A percentile compares a stretch with the other conserved stretches of the same genome.
phyloP scores from a whole-genome alignment of 2,329 filamentous ascomycete species.

The Pseudocercospora eumusae region DNA sequence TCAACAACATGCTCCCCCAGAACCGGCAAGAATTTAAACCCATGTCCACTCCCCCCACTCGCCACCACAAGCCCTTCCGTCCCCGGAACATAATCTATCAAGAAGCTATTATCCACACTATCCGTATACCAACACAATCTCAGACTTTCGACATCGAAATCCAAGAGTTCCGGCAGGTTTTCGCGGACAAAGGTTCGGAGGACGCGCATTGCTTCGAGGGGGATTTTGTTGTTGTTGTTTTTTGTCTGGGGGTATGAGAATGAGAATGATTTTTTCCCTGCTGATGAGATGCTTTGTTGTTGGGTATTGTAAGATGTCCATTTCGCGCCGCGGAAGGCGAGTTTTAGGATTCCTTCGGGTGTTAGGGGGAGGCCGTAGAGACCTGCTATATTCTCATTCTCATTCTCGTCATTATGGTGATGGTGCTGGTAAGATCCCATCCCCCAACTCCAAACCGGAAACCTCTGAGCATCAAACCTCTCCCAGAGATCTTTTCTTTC shows the following conservation, averaged over 20 bases:
- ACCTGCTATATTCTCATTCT: slow-evolving; percentile 24
- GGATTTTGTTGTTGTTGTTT: slow-evolving; percentile 26
- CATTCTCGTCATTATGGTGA: no score
- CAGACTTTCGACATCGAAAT: slow-evolving; percentile 45
- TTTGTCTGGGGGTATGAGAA: slow-evolving; percentile 31
- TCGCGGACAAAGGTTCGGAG: slow-evolving; percentile 38
- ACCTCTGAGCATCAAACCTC: slow-evolving; percentile 47
- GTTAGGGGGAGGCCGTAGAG: slow-evolving; percentile 32
- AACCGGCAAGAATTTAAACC: slow-evolving; percentile 40
- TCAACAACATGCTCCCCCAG: slow-evolving; percentile 36
- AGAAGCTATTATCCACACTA: slow-evolving; percentile 38
- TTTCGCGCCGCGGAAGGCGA: slow-evolving; percentile 35
- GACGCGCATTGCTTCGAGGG: slow-evolving; percentile 32
- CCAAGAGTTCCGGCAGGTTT: slow-evolving; percentile 46
- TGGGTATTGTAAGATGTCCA: slow-evolving; percentile 33
- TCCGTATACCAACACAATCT: slow-evolving; percentile 58
- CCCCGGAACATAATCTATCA: slow-evolving; percentile 34
- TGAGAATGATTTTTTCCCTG: not conserved
- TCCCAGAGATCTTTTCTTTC: slow-evolving; percentile 43
- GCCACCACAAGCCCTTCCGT: slow-evolving; percentile 33
- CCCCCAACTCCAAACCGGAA: slow-evolving; percentile 48
- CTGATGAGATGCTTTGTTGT: slow-evolving; percentile 10
- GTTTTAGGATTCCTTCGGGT: slow-evolving; percentile 31
- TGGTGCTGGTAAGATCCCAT: slow-evolving; percentile 22
- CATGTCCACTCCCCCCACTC: slow-evolving; percentile 38